Conservation (phyloP, 2,329 filamentous ascomycete genomes). For the Trichoderma sp. region DNA sequence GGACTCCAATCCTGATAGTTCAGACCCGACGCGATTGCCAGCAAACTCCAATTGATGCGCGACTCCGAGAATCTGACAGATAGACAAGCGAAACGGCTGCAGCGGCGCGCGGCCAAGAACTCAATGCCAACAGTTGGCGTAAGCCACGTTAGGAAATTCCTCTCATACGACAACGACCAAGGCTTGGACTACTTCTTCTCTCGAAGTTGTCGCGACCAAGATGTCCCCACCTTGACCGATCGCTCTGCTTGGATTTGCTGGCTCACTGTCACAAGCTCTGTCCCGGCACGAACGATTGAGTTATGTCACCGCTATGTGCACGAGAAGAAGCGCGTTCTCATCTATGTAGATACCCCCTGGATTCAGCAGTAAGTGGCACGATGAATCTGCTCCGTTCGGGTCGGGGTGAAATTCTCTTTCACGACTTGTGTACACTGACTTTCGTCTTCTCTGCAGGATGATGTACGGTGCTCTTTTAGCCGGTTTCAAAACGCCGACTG, state of each 20-base stretch:
- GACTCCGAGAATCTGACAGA: not conserved
- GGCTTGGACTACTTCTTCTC: not conserved
- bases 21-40: not conserved
- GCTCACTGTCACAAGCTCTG: not conserved
- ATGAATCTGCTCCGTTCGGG: too few species aligned
- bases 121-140: not conserved
- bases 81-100: not conserved
- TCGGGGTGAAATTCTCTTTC: too few species aligned
- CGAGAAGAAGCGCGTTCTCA: not conserved
- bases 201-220: not conserved
- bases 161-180: not conserved
- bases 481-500: not conserved
- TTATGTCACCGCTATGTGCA: not conserved
- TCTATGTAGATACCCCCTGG: not conserved
- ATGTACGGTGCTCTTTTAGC: not conserved
- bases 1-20: too few species aligned
- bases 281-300: not conserved
- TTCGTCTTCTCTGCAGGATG: not conserved
- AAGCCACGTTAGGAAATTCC: not conserved
- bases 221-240: not conserved
- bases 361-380: not conserved
- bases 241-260: not conserved
- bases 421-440: too few species aligned
- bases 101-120: not conserved
- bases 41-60: not conserved